Base-by-base conservation (phyloP, 2,329 filamentous ascomycete species). In the Hypoxylon sp. region DNA sequence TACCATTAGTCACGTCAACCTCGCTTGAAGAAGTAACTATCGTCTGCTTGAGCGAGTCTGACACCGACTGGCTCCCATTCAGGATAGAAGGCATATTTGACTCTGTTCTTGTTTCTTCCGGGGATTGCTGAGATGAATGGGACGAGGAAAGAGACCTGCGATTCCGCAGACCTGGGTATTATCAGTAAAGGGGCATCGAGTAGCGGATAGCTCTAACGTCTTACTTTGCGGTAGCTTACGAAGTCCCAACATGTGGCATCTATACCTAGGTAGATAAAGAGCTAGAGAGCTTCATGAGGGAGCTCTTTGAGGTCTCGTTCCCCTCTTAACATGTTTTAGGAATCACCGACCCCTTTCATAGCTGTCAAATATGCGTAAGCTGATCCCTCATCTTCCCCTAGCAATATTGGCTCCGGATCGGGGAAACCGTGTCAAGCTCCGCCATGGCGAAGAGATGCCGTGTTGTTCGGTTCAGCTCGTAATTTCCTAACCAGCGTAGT, bases 221-320 rank as follows among this genome's bases (percentile, higher is more conserved):
- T 34, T 62, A 68, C 65, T 68, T 65, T 68, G 65, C 65, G 60
- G 60, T 45, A 68, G 21, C 61, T 65, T 68, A 61, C 65, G 65
- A 51, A 65, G 64, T 46, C 63, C 63, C 46, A 67, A 65, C 65
- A 68, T 68, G 30, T 58, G 57, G 51, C 49, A 32, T 41, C 50
- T 61, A 30, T 45, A 30, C 28, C 28, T 30, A 30, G 28, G 28
- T 30, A n/a, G 17, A 49, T 43, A 30, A 21, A 49, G 48, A 36
- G 32, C 10, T 57, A 17, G 14, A 32, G 28, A 46, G 32, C 32
- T 41, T 57, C 25, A n/a, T n/a, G 19, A 48, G 17, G 19, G 17
- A 25, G n/a, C 55, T 48, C 43, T 32, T 23, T 45, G 21, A 28
- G 49, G 36, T 46, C 36, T 30, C 11, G 5, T 23, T 30, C 14